A percentile compares a stretch with the other conserved stretches of the same genome.
Conservation (phyloP, 2,329 filamentous ascomycete genomes). For the Pyricularia sp. region DNA sequence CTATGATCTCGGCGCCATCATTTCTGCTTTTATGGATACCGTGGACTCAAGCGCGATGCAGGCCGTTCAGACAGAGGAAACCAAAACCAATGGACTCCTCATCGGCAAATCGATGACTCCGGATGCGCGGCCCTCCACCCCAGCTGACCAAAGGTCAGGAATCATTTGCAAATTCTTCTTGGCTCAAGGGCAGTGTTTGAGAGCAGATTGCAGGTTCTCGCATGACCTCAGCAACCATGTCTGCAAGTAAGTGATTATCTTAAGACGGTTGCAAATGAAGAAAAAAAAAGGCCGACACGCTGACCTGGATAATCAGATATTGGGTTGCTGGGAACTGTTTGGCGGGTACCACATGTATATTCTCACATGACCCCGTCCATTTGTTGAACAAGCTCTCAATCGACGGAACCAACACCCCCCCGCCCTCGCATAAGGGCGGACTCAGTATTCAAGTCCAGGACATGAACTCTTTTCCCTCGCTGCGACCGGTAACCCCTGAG, state of each 20-base stretch:
- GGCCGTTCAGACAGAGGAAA: constrained; percentile 26
- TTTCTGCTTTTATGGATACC: constrained; percentile 73
- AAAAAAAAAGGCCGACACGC: neutral
- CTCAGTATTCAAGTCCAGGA: constrained; percentile 70
- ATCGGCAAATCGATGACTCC: constrained; percentile 84
- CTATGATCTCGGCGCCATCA: constrained; percentile 86
- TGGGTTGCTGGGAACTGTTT: constrained; percentile 95
- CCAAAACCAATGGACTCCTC: constrained; percentile 43
- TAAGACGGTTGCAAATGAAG: neutral
- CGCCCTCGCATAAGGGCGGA: constrained; percentile 46
- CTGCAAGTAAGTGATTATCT: constrained; percentile 73
- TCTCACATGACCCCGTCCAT: constrained; percentile 87
- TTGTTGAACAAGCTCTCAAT: constrained; percentile 71
- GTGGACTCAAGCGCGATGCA: constrained; percentile 14
- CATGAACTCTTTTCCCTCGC: constrained; percentile 69
- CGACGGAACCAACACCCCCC: constrained; percentile 53
- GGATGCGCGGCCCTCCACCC: constrained; percentile 62
- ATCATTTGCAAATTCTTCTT: constrained; percentile 97
- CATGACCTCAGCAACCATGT: constrained; percentile 92
- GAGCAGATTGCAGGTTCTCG: constrained; percentile 92
- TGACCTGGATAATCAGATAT: constrained; percentile 43
- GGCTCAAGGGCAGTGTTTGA: constrained; percentile 85
- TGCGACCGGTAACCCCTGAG: constrained; percentile 49
- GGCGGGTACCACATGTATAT: constrained; percentile 86
- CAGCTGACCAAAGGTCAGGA: constrained; percentile 64